phyloP scores from a whole-genome alignment of 2,329 filamentous ascomycete genomes.

The Epichloe scottii region DNA sequence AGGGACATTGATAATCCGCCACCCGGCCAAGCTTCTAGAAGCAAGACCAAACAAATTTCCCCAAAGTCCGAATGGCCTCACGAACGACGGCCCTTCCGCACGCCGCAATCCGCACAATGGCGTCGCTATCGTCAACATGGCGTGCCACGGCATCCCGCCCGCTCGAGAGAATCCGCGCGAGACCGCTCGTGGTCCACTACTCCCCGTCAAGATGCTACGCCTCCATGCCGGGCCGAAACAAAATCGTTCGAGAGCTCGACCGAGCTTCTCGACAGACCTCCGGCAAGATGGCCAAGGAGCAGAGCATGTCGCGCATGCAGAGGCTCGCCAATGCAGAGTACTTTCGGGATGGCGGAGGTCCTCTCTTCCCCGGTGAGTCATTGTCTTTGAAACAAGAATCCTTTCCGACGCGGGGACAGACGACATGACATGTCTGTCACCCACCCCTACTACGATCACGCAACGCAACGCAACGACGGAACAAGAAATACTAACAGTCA shows the following conservation, averaged over 20 bases:
- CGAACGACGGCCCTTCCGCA: constrained; percentile 10
- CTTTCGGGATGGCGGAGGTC: constrained; percentile 20
- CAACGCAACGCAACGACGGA: too few relatives aligned
- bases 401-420: too few relatives aligned
- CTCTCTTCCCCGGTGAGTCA: constrained; percentile 21
- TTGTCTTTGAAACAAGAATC: too few relatives aligned
- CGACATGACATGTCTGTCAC: too few relatives aligned
- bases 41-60: too few relatives aligned
- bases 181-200: constrained; percentile 12
- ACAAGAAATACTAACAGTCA: background rate
- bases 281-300: constrained; percentile 15
- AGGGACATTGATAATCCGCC: too few relatives aligned
- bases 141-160: constrained; percentile 10
- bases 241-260: constrained; percentile 18
- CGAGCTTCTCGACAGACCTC: constrained; percentile 12
- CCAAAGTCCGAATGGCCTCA: too few relatives aligned
- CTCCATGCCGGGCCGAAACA: constrained; percentile 13
- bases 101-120: constrained; percentile 4
- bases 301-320: constrained; percentile 20
- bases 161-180: constrained; percentile 11
- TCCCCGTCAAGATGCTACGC: constrained; percentile 13
- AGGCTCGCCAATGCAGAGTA: constrained; percentile 20
- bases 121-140: constrained; percentile 9
- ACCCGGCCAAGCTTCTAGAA: too few relatives aligned
- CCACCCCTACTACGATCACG: too few relatives aligned